Evolutionary conservation across 2,329 filamentous ascomycete species (phyloP).

Genomic region (Dichotomopilus funicola): DNA sequence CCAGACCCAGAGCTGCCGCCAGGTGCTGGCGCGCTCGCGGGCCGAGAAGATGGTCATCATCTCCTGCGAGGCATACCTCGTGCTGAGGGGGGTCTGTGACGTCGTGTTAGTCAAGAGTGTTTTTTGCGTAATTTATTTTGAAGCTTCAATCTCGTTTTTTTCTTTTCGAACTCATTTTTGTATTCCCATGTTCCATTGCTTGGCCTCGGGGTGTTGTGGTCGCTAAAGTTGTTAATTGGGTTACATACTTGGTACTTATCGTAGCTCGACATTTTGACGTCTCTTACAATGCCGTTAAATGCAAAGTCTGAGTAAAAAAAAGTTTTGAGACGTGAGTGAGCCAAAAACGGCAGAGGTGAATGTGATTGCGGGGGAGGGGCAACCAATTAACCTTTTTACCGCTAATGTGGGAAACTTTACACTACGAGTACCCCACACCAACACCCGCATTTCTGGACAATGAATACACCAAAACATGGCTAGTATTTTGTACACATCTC

Average conservation of each 20-base stretch:
- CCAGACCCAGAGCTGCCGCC: constrained; percentile 79
- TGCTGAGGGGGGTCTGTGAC: constrained; percentile 58
- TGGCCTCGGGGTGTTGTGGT: too few relatives aligned
- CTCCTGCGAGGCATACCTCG: constrained; percentile 66
- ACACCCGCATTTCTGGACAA: too few relatives aligned
- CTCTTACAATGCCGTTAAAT: background rate
- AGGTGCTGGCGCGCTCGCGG: constrained; percentile 66
- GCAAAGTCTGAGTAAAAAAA: background rate
- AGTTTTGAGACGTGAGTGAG: background rate
- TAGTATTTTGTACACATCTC: too few relatives aligned
- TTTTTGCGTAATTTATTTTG: background rate
- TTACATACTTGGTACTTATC: constrained; percentile 22
- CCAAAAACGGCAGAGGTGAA: background rate
- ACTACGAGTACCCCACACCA: too few relatives aligned
- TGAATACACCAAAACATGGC: too few relatives aligned
- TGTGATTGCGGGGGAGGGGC: constrained; percentile 13
- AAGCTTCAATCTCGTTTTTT: background rate
- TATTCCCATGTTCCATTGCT: too few relatives aligned
- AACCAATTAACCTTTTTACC: background rate
- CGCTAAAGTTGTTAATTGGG: background rate
- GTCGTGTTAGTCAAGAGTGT: background rate
- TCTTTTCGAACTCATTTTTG: background rate
- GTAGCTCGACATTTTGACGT: constrained; percentile 22
- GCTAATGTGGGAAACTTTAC: too few relatives aligned
- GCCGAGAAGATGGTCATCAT: constrained; percentile 78